phyloP scores from a whole-genome alignment of 1,139 yeast species.

The Trichomonascaceae sp. region DNA sequence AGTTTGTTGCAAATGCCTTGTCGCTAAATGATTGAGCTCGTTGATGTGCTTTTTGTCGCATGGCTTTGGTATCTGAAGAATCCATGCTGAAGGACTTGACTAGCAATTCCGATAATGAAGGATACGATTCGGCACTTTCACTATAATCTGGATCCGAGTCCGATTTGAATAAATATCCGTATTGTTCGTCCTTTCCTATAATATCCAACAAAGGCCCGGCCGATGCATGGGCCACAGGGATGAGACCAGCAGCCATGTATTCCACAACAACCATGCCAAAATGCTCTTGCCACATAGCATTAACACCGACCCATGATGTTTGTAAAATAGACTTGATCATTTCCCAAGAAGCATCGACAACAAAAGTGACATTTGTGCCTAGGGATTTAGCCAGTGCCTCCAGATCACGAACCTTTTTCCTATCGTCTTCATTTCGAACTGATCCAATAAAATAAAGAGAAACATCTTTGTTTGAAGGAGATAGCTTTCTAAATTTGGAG shows the following conservation, averaged over 20 bases:
- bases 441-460: conserved; percentile 76
- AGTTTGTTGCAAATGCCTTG: conserved; percentile 49
- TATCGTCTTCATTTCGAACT: conserved; percentile 66
- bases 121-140: conserved; percentile 25
- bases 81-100: conserved; percentile 38
- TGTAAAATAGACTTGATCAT: conserved; percentile 51
- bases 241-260: conserved; percentile 76
- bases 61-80: conserved; percentile 35
- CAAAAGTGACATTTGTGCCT: conserved; percentile 48
- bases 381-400: conserved; percentile 42
- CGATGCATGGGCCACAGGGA: conserved; percentile 88
- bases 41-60: conserved; percentile 50
- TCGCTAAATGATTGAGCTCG: conserved; percentile 64
- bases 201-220: conserved; percentile 93
- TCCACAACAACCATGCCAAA: conserved; percentile 98
- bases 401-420: conserved; percentile 49
- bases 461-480: conserved; percentile 17
- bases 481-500: conserved; percentile 39
- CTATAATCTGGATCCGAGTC: conserved; percentile 52
- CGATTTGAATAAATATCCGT: conserved; percentile 55
- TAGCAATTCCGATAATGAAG: conserved; percentile 44
- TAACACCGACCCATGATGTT: conserved; percentile 70
- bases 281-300: conserved; percentile 99
- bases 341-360: conserved; percentile 69
- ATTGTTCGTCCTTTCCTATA: conserved; percentile 51